Evolutionary conservation across 352 stramenopile species (phyloP).

Genomic region (Elongisporangium anandrum): DNA sequence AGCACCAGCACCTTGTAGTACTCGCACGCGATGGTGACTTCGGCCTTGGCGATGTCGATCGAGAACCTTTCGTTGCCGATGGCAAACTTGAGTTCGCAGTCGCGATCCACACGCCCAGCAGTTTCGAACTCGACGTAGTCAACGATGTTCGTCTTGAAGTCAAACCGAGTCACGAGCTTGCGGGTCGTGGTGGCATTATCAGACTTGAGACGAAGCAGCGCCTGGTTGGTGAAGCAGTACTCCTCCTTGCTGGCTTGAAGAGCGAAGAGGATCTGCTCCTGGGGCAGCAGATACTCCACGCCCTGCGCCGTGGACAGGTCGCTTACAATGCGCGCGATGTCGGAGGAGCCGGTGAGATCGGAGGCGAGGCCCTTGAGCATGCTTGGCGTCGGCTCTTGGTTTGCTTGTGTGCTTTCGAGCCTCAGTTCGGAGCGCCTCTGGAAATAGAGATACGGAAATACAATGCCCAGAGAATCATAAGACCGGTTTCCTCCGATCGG

Average conservation of each 20-base stretch:
- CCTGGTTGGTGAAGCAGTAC: conserved; percentile 61
- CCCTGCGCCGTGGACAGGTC: conserved; percentile 25
- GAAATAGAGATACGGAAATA: too few species aligned
- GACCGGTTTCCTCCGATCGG: too few species aligned
- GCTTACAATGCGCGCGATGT: conserved; percentile 39
- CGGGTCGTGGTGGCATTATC: conserved; percentile 39
- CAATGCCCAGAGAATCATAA: too few species aligned
- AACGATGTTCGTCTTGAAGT: conserved; percentile 32
- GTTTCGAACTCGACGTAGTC: conserved; percentile 44
- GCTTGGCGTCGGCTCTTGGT: not conserved
- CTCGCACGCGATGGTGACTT: conserved; percentile 32
- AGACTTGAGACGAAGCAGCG: conserved; percentile 31
- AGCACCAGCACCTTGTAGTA: conserved; percentile 54
- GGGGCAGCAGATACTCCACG: conserved; percentile 27
- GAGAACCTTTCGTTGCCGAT: conserved; percentile 33
- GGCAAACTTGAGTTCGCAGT: conserved; percentile 63
- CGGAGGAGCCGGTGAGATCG: conserved; percentile 43
- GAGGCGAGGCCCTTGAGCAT: conserved; percentile 53
- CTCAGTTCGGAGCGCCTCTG: too few species aligned
- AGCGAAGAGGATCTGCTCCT: conserved; percentile 43
- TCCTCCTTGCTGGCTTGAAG: conserved; percentile 58
- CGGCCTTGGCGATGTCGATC: conserved; percentile 52
- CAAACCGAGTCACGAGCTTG: conserved; percentile 31
- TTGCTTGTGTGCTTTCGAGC: too few species aligned
- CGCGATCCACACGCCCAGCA: conserved; percentile 43